Conservation (phyloP, 345 rosid genomes). For the Linum trigynum region DNA sequence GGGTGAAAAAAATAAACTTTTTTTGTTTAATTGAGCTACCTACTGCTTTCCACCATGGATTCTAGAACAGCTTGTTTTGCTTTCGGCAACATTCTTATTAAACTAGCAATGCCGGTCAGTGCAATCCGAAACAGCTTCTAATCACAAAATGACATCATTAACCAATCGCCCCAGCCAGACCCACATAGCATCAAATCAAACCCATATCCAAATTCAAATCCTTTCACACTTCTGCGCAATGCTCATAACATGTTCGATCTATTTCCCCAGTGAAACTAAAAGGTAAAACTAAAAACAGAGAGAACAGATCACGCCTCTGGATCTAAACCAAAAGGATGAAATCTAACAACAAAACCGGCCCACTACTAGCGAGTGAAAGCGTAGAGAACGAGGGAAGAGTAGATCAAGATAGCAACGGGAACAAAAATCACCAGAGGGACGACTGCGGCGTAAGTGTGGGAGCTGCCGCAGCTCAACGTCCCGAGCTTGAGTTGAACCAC, state of each 20-base stretch:
- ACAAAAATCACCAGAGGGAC: conserved; percentile 56
- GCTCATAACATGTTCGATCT: too few species aligned
- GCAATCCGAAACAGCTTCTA: conserved; percentile 10
- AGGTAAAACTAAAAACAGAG: too few species aligned
- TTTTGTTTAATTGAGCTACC: conserved; percentile 37
- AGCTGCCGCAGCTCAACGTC: conserved; percentile 54
- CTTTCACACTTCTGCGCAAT: too few species aligned
- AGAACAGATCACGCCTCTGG: too few species aligned
- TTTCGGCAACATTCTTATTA: conserved; percentile 7
- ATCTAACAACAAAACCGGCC: too few species aligned
- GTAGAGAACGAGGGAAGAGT: conserved; percentile 30
- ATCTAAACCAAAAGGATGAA: not conserved
- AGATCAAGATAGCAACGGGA: too few species aligned
- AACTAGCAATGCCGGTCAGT: conserved; percentile 19
- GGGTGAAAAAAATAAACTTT: not conserved
- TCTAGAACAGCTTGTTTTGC: conserved; percentile 9
- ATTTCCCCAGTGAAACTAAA: too few species aligned
- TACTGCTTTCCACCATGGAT: conserved; percentile 20
- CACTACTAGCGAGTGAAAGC: conserved; percentile 47
- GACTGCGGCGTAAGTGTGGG: conserved; percentile 49
- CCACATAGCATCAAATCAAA: too few species aligned
- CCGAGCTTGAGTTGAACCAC: conserved; percentile 84
- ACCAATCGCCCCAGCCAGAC: too few species aligned
- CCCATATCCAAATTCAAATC: too few species aligned
- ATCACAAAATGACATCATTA: not conserved